A percentile compares a stretch with the other conserved stretches of the same genome.
Conservation (phyloP, 352 stramenopile species). For the Globisporangium mamillatum region DNA sequence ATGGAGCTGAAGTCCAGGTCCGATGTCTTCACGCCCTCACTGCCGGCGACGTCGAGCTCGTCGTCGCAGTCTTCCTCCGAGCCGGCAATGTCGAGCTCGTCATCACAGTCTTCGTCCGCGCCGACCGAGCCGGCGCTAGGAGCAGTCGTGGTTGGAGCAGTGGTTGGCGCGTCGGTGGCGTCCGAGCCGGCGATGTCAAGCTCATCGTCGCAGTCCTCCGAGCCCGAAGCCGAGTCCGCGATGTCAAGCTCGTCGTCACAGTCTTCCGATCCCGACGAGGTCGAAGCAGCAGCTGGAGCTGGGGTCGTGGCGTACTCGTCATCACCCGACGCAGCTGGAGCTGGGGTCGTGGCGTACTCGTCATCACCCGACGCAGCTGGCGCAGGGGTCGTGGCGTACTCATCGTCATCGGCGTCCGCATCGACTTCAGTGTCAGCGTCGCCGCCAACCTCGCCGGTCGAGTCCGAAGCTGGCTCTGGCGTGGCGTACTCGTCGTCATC, state of each 20-base stretch:
- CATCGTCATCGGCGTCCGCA: conserved; percentile 10
- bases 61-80: conserved; percentile 18
- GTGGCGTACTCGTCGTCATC: conserved; percentile 10
- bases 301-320: background rate
- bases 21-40: conserved; percentile 22
- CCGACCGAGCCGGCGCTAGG: conserved; percentile 29
- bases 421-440: conserved; percentile 11
- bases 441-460: background rate
- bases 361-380: background rate
- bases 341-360: background rate
- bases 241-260: conserved; percentile 16
- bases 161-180: background rate
- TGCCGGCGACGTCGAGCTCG: conserved; percentile 28
- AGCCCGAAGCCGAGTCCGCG: conserved; percentile 8
- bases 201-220: conserved; percentile 20
- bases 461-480: conserved; percentile 11
- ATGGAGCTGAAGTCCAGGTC: conserved; percentile 33
- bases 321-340: background rate
- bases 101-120: conserved; percentile 16
- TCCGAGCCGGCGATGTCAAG: conserved; percentile 21
- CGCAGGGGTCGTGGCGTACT: background rate
- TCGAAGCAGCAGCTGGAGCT: background rate
- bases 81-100: conserved; percentile 21
- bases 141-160: background rate
- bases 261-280: conserved; percentile 10